Evolutionary conservation across 495 filamentous ascomycete species (phyloP).

Genomic region (Penicillium fimorum): DNA sequence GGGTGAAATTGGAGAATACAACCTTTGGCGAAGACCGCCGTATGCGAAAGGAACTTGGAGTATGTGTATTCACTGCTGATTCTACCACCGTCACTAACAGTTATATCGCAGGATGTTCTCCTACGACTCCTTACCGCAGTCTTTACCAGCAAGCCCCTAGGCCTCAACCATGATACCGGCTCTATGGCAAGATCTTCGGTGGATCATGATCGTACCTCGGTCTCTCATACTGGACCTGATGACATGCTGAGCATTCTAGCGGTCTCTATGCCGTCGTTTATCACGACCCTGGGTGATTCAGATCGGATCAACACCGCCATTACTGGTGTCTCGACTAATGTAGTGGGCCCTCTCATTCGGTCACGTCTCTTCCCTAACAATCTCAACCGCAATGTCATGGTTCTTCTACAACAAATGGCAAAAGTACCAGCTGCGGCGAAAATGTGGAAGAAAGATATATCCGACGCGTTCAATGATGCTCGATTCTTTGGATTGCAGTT

Average conservation of each 20-base stretch:
- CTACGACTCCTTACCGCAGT: constrained; percentile 82
- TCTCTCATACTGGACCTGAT: constrained; percentile 53
- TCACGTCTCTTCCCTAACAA: constrained; percentile 88
- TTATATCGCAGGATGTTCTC: constrained; percentile 71
- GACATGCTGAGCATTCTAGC: constrained; percentile 80
- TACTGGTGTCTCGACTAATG: constrained; percentile 74
- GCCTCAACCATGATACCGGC: constrained; percentile 48
- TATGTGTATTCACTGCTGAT: constrained; percentile 44
- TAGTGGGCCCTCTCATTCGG: constrained; percentile 79
- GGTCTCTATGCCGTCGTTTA: constrained; percentile 73
- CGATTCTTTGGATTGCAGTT: constrained; percentile 74
- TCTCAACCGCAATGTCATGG: constrained; percentile 65
- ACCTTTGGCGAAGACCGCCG: constrained; percentile 94
- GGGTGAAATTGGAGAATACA: constrained; percentile 93
- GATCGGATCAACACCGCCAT: constrained; percentile 79
- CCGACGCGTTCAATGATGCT: constrained; percentile 86
- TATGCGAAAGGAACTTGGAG: constrained; percentile 89
- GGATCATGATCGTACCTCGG: constrained; percentile 43
- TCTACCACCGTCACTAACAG: constrained; percentile 27
- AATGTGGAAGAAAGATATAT: constrained; percentile 87
- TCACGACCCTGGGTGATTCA: constrained; percentile 79
- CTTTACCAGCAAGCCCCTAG: constrained; percentile 82
- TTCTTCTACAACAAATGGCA: constrained; percentile 73
- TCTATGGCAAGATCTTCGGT: constrained; percentile 42
- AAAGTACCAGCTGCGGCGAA: constrained; percentile 78